phyloP scores from a whole-genome alignment of 805 yeast species.

The Naumovozyma castellii region DNA sequence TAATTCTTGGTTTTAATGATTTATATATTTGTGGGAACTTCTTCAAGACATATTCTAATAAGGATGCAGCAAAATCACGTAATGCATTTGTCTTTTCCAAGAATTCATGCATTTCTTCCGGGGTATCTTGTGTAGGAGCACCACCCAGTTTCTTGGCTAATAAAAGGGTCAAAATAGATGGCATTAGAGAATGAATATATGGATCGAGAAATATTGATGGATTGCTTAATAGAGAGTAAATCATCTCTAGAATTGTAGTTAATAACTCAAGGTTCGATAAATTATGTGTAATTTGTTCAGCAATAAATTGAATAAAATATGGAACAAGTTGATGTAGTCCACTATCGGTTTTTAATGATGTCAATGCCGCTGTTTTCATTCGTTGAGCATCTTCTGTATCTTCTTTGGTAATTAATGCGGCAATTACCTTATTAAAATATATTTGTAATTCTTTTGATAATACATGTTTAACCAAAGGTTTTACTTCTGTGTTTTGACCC shows the following conservation, averaged over 20 bases:
- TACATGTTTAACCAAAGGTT: slow-evolving; percentile 91
- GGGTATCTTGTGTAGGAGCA: slow-evolving; percentile 24
- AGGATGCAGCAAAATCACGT: slow-evolving; percentile 79
- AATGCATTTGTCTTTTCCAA: slow-evolving; percentile 44
- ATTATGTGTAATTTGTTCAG: slow-evolving; percentile 88
- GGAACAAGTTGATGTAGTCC: slow-evolving; percentile 96
- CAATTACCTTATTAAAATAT: slow-evolving; percentile 83
- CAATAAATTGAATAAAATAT: slow-evolving; percentile 88
- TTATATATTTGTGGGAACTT: slow-evolving; percentile 79
- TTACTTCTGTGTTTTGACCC: slow-evolving; percentile 48
- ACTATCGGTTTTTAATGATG: slow-evolving; percentile 80
- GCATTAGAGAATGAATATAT: slow-evolving; percentile 91
- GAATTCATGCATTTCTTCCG: slow-evolving; percentile 24
- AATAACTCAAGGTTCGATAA: slow-evolving; percentile 60
- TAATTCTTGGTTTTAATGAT: slow-evolving; percentile 84
- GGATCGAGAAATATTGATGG: slow-evolving; percentile 86
- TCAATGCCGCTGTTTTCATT: slow-evolving; percentile 69
- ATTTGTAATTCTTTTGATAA: slow-evolving; percentile 88
- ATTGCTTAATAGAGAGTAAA: slow-evolving; percentile 75
- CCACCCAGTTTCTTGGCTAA: slow-evolving; percentile 82
- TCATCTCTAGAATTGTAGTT: slow-evolving; percentile 79
- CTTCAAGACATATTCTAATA: slow-evolving; percentile 67
- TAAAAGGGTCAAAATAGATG: slow-evolving; percentile 83
- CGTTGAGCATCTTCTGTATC: slow-evolving; percentile 30
- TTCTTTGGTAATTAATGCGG: slow-evolving; percentile 56